Conservation (phyloP, 2,329 filamentous ascomycete species). For the Aspergillus ochraceoroseus region DNA sequence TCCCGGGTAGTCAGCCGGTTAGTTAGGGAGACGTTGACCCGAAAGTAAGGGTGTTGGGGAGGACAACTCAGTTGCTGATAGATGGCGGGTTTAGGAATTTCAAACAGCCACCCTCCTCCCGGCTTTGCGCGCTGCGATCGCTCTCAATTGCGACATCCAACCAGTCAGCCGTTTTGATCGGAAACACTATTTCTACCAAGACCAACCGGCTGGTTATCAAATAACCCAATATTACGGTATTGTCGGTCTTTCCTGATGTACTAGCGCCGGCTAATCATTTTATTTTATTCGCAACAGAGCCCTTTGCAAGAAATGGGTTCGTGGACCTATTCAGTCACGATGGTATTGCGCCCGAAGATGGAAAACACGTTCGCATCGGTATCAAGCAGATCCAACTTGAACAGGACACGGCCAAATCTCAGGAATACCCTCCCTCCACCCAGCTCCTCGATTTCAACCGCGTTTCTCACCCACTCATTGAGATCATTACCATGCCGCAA, state of each 20-base stretch:
- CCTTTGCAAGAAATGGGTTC: conserved; percentile 63
- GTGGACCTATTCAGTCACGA: conserved; percentile 70
- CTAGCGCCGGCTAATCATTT: neutral
- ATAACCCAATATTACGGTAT: conserved; percentile 88
- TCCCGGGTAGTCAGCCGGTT: conserved; percentile 80
- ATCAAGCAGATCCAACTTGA: conserved; percentile 97
- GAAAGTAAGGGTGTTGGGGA: too few species aligned
- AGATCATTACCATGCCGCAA: conserved; percentile 88
- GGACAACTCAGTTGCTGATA: neutral
- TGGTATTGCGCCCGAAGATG: conserved; percentile 71
- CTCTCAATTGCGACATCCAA: conserved; percentile 74
- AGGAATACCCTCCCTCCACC: conserved; percentile 66
- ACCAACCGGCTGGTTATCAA: conserved; percentile 93
- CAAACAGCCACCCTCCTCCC: conserved; percentile 79
- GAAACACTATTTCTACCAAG: conserved; percentile 99
- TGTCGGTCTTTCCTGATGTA: neutral
- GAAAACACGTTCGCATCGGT: conserved; percentile 64
- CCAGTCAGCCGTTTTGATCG: conserved; percentile 78
- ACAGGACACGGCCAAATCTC: conserved; percentile 94
- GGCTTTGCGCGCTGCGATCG: conserved; percentile 82
- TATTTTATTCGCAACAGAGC: conserved; percentile 39
- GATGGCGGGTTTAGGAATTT: conserved; percentile 50
- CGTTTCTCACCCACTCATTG: conserved; percentile 82
- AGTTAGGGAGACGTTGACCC: too few species aligned
- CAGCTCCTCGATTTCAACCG: conserved; percentile 91